Percentiles rank a stretch among this genome's conserved stretches.
Evolutionary conservation across 1,284 basidiomycete genomes (phyloP).

Genomic region (Athelia sp.): DNA sequence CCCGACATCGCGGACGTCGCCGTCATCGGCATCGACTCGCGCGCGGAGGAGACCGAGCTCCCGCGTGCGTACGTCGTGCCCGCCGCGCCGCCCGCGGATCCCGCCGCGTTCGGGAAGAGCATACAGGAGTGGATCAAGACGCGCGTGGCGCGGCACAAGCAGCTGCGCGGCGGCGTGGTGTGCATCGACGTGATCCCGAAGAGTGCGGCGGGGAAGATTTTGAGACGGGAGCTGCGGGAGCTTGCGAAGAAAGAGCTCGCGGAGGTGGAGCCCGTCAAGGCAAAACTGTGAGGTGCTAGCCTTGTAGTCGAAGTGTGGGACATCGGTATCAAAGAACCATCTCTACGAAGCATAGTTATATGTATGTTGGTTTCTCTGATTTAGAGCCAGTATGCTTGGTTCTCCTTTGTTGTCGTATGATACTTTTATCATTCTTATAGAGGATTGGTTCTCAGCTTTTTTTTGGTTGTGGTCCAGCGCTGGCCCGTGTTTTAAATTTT

Average conservation of each 20-base stretch:
- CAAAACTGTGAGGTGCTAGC: neutral
- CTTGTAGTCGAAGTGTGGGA: no score
- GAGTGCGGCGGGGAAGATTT: constrained; percentile 71
- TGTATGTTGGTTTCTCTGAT: no score
- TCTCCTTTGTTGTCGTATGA: no score
- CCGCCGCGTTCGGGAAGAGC: constrained; percentile 35
- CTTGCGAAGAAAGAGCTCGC: constrained; percentile 33
- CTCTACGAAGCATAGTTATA: no score
- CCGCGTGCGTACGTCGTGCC: constrained; percentile 76
- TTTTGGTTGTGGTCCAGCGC: no score
- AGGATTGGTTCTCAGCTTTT: no score
- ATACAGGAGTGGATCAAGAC: constrained; percentile 59
- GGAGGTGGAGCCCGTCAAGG: neutral
- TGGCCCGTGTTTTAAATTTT: no score
- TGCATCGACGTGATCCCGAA: constrained; percentile 59
- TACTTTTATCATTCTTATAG: no score
- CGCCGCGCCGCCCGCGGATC: constrained; percentile 32
- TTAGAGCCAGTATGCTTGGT: no score
- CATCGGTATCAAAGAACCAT: no score
- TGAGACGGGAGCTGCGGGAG: constrained; percentile 58
- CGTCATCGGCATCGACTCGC: constrained; percentile 65
- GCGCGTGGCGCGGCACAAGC: constrained; percentile 64
- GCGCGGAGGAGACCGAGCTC: constrained; percentile 67
- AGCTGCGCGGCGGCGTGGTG: constrained; percentile 59
- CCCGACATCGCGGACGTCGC: constrained; percentile 68